Conservation (phyloP, 2,329 filamentous ascomycete genomes). For the Westerdykella sp. region DNA sequence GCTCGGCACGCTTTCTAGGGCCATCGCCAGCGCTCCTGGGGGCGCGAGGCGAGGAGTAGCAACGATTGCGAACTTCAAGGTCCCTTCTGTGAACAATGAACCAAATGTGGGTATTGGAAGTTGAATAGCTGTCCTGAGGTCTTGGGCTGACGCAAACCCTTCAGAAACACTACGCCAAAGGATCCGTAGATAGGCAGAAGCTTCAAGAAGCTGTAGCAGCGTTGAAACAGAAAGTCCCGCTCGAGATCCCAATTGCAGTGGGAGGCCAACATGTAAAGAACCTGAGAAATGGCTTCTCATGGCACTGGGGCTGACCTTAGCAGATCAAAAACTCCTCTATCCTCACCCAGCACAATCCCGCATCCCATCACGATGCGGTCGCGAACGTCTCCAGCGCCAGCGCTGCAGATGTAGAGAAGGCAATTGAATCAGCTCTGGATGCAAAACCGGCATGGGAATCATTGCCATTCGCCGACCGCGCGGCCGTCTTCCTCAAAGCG, state of each 20-base stretch:
- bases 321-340: conserved; percentile 62
- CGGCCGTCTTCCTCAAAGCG: conserved; percentile 91
- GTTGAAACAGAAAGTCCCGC: conserved; percentile 61
- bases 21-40: not conserved
- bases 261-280: conserved; percentile 67
- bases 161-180: conserved; percentile 84
- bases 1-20: not conserved
- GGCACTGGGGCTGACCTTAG: conserved; percentile 11
- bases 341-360: conserved; percentile 72
- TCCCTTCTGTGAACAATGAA: conserved; percentile 83
- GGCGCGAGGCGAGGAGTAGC: conserved; percentile 35
- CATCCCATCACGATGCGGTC: conserved; percentile 67
- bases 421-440: conserved; percentile 78
- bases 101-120: conserved; percentile 65
- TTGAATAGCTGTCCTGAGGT: not conserved
- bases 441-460: conserved; percentile 82
- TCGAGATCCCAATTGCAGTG: conserved; percentile 77
- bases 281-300: not conserved
- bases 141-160: not conserved
- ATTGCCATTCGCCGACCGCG: conserved; percentile 82
- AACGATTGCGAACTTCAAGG: conserved; percentile 77
- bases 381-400: conserved; percentile 82
- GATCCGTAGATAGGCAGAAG: conserved; percentile 69
- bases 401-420: conserved; percentile 64
- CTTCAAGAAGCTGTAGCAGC: conserved; percentile 67